Evolutionary conservation across 2,329 filamentous ascomycete genomes (phyloP).

Genomic region (Hypoxylon sp.): DNA sequence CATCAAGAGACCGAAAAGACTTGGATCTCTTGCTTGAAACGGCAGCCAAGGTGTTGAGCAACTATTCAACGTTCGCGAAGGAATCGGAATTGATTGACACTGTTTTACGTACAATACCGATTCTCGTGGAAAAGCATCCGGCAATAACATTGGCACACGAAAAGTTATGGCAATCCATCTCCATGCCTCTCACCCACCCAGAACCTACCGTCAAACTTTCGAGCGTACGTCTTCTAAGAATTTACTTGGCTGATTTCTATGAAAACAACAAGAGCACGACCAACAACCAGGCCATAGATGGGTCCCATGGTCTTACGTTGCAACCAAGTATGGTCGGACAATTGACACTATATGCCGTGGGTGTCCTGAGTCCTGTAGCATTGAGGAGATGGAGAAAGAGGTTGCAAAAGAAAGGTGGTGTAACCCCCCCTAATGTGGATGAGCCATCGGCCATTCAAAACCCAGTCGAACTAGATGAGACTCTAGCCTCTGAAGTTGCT

Average conservation of each 20-base stretch:
- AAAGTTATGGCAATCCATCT: conserved; percentile 75
- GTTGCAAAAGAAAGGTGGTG: conserved; percentile 35
- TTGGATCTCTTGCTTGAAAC: conserved; percentile 67
- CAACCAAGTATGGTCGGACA: conserved; percentile 69
- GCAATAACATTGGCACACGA: conserved; percentile 68
- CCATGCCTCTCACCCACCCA: conserved; percentile 74
- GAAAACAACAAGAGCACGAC: conserved; percentile 65
- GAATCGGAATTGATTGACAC: conserved; percentile 80
- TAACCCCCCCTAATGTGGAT: conserved; percentile 10
- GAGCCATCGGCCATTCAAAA: conserved; percentile 10
- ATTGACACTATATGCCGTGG: conserved; percentile 53
- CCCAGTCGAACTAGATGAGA: conserved; percentile 66
- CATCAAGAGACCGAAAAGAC: conserved; percentile 71
- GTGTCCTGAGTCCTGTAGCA: conserved; percentile 51
- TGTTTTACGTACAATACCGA: conserved; percentile 72
- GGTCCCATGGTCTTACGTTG: conserved; percentile 76
- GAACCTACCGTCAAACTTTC: conserved; percentile 79
- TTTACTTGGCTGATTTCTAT: conserved; percentile 83
- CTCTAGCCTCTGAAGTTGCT: conserved; percentile 79
- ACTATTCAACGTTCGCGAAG: conserved; percentile 60
- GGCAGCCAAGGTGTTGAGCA: conserved; percentile 61
- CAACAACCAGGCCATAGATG: conserved; percentile 67
- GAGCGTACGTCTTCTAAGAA: conserved; percentile 75
- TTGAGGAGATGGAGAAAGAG: conserved; percentile 44
- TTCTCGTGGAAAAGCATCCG: conserved; percentile 73